phyloP scores from a whole-genome alignment of 2,329 filamentous ascomycete genomes.

The Fusarium gaditjirri region DNA sequence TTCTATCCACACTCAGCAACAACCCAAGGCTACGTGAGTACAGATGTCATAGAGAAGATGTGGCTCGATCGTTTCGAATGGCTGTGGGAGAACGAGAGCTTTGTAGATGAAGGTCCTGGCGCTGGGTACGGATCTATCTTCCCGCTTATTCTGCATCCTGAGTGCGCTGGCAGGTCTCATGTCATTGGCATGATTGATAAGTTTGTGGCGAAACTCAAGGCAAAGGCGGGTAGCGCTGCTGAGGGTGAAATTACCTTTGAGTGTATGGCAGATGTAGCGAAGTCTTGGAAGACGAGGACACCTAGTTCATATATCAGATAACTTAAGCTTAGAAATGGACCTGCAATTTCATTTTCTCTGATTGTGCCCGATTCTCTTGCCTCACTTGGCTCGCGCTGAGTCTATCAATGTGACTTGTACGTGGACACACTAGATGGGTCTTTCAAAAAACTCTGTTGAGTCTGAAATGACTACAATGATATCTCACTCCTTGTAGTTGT shows the following conservation, averaged over 20 bases:
- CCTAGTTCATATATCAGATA: fast-evolving
- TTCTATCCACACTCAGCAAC: not conserved
- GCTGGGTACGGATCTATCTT: not conserved
- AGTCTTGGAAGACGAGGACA: not conserved
- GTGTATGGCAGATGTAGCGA: not conserved
- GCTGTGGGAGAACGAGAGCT: not conserved
- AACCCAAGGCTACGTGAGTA: not conserved
- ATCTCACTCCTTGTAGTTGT: too few species aligned
- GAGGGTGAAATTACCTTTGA: not conserved
- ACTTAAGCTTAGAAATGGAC: fast-evolving
- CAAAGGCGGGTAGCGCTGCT: not conserved
- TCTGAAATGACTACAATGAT: fast-evolving
- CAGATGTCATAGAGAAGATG: not conserved
- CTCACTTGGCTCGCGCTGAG: fast-evolving
- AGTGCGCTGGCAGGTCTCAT: not conserved
- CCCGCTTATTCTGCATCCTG: not conserved
- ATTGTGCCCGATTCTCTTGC: fast-evolving
- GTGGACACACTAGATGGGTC: fast-evolving
- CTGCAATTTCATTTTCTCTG: fast-evolving
- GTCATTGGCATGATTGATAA: not conserved
- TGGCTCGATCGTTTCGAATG: not conserved
- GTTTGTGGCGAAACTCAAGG: not conserved
- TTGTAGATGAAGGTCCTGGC: not conserved
- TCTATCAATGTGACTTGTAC: fast-evolving
- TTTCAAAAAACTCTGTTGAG: not conserved